Conservation (phyloP, 2,329 filamentous ascomycete species). For the Colletotrichum sp. region DNA sequence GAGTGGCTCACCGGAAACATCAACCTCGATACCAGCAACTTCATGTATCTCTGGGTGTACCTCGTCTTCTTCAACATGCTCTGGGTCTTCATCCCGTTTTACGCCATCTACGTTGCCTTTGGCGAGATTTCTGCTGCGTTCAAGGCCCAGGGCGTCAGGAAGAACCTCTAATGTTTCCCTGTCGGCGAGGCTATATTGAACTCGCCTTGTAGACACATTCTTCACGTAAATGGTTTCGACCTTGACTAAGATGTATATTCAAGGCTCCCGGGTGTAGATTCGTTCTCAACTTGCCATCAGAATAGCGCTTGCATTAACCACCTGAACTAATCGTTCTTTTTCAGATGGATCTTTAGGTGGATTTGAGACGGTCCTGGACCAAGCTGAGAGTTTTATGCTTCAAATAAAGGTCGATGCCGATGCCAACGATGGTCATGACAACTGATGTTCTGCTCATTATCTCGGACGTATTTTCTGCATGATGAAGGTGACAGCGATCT, state of each 20-base stretch:
- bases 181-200: background rate
- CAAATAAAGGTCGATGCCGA: background rate
- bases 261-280: background rate
- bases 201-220: background rate
- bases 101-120: constrained; percentile 60
- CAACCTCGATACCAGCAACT: constrained; percentile 70
- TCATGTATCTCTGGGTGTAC: constrained; percentile 72
- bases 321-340: background rate
- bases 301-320: background rate
- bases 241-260: background rate
- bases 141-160: constrained; percentile 33
- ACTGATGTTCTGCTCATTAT: background rate
- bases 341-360: background rate
- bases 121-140: constrained; percentile 62
- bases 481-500: too few species aligned
- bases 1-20: constrained; percentile 69
- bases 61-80: constrained; percentile 72
- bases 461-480: background rate
- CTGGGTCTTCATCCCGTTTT: constrained; percentile 69
- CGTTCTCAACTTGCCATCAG: background rate
- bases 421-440: background rate
- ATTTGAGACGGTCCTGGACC: background rate
- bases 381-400: background rate
- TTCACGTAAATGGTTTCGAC: background rate
- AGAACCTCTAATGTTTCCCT: constrained; percentile 25